phyloP scores from a whole-genome alignment of 2,329 filamentous ascomycete genomes.

The Penicillium palitans region DNA sequence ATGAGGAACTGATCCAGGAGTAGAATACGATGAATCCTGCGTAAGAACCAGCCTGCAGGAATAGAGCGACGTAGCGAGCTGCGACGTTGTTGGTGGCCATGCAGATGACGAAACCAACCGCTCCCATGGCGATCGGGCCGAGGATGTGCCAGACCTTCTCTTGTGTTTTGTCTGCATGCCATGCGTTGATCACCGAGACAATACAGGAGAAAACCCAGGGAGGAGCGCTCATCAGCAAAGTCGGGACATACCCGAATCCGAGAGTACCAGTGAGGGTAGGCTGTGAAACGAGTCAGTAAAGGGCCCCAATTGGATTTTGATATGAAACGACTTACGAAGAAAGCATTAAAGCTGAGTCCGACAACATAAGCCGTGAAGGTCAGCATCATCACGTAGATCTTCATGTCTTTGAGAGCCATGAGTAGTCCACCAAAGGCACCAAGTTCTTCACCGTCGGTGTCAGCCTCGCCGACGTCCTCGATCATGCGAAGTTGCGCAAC shows the following conservation, averaged over 20 bases:
- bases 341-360: slow-evolving; percentile 53
- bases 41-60: slow-evolving; percentile 60
- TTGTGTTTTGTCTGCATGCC: slow-evolving; percentile 57
- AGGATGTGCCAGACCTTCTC: slow-evolving; percentile 58
- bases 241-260: slow-evolving; percentile 29
- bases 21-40: slow-evolving; percentile 47
- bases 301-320: background rate
- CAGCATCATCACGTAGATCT: slow-evolving; percentile 65
- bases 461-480: slow-evolving; percentile 60
- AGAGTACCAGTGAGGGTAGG: slow-evolving; percentile 31
- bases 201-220: slow-evolving; percentile 62
- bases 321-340: slow-evolving; percentile 44
- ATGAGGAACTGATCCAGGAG: slow-evolving; percentile 37
- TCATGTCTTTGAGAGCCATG: slow-evolving; percentile 61
- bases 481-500: slow-evolving; percentile 57
- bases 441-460: slow-evolving; percentile 52
- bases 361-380: slow-evolving; percentile 59
- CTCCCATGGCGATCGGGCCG: slow-evolving; percentile 54
- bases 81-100: slow-evolving; percentile 59
- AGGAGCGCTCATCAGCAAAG: slow-evolving; percentile 31
- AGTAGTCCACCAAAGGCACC: slow-evolving; percentile 55
- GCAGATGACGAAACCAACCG: slow-evolving; percentile 60
- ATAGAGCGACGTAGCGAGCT: slow-evolving; percentile 61
- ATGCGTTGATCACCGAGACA: slow-evolving; percentile 56
- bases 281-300: slow-evolving; percentile 15